phyloP scores from a whole-genome alignment of 768 basidiomycete species.

The Auriscalpium microsporum region DNA sequence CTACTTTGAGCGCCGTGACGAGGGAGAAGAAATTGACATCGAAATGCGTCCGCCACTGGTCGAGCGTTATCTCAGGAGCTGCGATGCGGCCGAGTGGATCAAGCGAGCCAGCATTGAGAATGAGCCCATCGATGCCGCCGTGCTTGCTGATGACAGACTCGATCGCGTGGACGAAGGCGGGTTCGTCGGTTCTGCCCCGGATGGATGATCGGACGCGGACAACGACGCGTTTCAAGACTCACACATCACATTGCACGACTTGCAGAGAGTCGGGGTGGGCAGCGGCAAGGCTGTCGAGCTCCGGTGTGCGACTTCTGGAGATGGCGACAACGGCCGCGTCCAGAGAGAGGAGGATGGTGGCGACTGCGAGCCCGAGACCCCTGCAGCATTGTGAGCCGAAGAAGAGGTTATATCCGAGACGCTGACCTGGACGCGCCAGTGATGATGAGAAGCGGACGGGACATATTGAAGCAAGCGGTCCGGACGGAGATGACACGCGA shows the following conservation, averaged over 20 bases:
- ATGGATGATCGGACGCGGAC: neutral
- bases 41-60: slow-evolving; percentile 64
- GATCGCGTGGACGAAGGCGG: slow-evolving; percentile 49
- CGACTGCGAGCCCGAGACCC: slow-evolving; percentile 76
- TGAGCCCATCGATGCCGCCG: slow-evolving; percentile 61
- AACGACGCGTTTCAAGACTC: slow-evolving; percentile 25
- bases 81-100: slow-evolving; percentile 59
- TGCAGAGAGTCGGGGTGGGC: slow-evolving; percentile 35
- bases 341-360: slow-evolving; percentile 56
- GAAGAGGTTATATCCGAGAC: neutral
- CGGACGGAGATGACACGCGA: slow-evolving; percentile 4
- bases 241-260: slow-evolving; percentile 68
- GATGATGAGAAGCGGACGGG: slow-evolving; percentile 56
- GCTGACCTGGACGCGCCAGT: slow-evolving; percentile 78
- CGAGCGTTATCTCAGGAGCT: slow-evolving; percentile 38
- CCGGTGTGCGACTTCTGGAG: slow-evolving; percentile 61
- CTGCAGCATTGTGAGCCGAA: slow-evolving; percentile 24
- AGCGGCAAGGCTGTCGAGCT: slow-evolving; percentile 43
- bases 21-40: slow-evolving; percentile 87
- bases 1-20: slow-evolving; percentile 55
- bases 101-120: slow-evolving; percentile 80
- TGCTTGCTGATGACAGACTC: slow-evolving; percentile 41
- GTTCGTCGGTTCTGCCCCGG: slow-evolving; percentile 46
- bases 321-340: slow-evolving; percentile 66
- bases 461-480: slow-evolving; percentile 4